Conservation (phyloP, 2,329 filamentous ascomycete species). For the Pyrenophora graminea region DNA sequence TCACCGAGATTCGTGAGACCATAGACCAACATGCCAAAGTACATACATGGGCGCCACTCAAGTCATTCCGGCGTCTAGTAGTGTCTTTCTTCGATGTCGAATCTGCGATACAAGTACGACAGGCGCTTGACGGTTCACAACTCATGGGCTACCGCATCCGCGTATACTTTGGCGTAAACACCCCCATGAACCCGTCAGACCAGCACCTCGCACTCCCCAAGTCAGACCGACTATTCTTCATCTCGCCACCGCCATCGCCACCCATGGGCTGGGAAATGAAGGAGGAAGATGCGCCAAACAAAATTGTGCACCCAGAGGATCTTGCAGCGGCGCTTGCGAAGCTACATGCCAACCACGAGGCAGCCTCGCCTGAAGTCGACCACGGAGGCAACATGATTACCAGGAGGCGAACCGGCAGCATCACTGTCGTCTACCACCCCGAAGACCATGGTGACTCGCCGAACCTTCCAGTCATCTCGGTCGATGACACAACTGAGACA, state of each 20-base stretch:
- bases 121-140: constrained; percentile 73
- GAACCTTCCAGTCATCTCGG: constrained; percentile 64
- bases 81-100: constrained; percentile 74
- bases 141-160: constrained; percentile 65
- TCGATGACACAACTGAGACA: constrained; percentile 62
- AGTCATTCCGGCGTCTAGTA: constrained; percentile 80
- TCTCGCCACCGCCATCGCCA: constrained; percentile 65
- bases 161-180: constrained; percentile 47
- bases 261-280: constrained; percentile 68
- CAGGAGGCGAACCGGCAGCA: constrained; percentile 54
- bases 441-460: constrained; percentile 65
- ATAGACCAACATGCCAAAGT: constrained; percentile 72
- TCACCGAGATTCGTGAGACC: constrained; percentile 72
- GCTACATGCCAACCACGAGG: constrained; percentile 51
- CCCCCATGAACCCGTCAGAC: constrained; percentile 45
- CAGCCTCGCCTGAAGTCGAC: constrained; percentile 31
- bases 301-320: constrained; percentile 66
- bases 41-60: constrained; percentile 78
- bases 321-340: constrained; percentile 61
- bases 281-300: constrained; percentile 67
- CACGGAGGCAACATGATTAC: constrained; percentile 23
- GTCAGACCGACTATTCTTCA: constrained; percentile 67
- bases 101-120: constrained; percentile 71
- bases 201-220: constrained; percentile 55
- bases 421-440: constrained; percentile 66